A percentile compares a stretch with the other conserved stretches of the same genome.
These are phyloP conservation scores for Nicotiana tabacum DNA, from an alignment of 257 asterid species.

Conservation along the genomic window DNA sequence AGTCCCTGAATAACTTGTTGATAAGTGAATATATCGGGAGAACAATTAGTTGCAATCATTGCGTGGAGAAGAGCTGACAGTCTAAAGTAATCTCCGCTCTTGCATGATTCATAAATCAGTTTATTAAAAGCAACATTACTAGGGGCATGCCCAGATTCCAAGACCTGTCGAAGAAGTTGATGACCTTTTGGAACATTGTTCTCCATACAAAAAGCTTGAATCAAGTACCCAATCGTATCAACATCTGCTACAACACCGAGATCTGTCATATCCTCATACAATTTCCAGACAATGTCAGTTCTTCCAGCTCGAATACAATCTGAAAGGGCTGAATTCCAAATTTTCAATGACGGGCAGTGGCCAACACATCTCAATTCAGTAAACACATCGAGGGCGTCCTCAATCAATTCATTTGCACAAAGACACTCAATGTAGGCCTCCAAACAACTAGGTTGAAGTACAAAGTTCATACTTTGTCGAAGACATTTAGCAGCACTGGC, in stretches of 20 bases:
- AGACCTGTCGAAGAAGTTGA: constrained; percentile 49
- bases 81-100: constrained; percentile 37
- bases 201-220: constrained; percentile 58
- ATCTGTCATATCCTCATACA: constrained; percentile 45
- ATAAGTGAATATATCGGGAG: constrained; percentile 55
- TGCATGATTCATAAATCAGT: constrained; percentile 39
- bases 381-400: constrained; percentile 38
- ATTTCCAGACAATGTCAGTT: constrained; percentile 47
- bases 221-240: constrained; percentile 45
- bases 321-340: constrained; percentile 55
- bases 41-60: constrained; percentile 50
- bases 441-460: constrained; percentile 41
- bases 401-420: constrained; percentile 43
- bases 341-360: constrained; percentile 28
- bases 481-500: constrained; percentile 40
- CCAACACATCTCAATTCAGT: constrained; percentile 31
- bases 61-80: constrained; percentile 59
- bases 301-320: constrained; percentile 32
- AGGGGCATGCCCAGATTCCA: constrained; percentile 51
- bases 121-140: constrained; percentile 32
- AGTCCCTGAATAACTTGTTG: constrained; percentile 52
- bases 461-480: constrained; percentile 37
- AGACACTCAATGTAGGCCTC: constrained; percentile 49
- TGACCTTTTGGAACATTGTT: constrained; percentile 39
- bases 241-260: constrained; percentile 40